Evolutionary conservation across 2,329 filamentous ascomycete genomes (phyloP).

Genomic region (Cercospora brassicicola): DNA sequence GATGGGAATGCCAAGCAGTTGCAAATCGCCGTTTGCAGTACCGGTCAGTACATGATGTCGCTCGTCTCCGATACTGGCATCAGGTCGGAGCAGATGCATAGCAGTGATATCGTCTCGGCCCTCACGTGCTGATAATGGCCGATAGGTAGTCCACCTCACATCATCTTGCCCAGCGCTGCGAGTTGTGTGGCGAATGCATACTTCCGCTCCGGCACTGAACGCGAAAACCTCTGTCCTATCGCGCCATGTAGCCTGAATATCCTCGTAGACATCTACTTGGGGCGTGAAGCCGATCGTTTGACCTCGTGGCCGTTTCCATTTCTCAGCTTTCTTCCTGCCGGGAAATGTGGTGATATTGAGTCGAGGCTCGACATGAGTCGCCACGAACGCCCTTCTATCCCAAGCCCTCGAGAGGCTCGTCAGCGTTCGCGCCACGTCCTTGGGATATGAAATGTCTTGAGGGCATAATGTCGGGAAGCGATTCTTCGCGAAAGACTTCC

Average conservation of each 20-base stretch:
- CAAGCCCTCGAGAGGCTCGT: conserved; percentile 59
- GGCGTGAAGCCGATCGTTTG: conserved; percentile 62
- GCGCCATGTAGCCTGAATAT: conserved; percentile 43
- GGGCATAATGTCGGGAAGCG: conserved; percentile 48
- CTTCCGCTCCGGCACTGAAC: conserved; percentile 61
- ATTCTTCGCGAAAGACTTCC: conserved; percentile 50
- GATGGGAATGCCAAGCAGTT: conserved; percentile 37
- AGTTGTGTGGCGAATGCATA: conserved; percentile 52
- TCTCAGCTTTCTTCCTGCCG: conserved; percentile 30
- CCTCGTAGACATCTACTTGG: conserved; percentile 36
- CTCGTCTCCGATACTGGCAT: conserved; percentile 38
- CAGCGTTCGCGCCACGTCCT: conserved; percentile 55
- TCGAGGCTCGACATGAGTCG: conserved; percentile 53
- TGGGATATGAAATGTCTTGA: conserved; percentile 46
- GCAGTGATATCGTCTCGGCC: conserved; percentile 61
- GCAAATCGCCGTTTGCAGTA: conserved; percentile 57
- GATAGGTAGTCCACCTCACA: conserved; percentile 53
- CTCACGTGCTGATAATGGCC: conserved; percentile 52
- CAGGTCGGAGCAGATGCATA: conserved; percentile 52
- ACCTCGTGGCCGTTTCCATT: conserved; percentile 46
- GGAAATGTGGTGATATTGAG: conserved; percentile 39
- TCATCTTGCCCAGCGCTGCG: conserved; percentile 26
- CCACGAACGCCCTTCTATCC: conserved; percentile 57
- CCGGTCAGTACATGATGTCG: conserved; percentile 55
- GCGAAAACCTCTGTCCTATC: conserved; percentile 58